A percentile compares a stretch with the other conserved stretches of the same genome.
phyloP scores from a whole-genome alignment of 352 stramenopile genomes.

The Phytopythium chamaehyphon region DNA sequence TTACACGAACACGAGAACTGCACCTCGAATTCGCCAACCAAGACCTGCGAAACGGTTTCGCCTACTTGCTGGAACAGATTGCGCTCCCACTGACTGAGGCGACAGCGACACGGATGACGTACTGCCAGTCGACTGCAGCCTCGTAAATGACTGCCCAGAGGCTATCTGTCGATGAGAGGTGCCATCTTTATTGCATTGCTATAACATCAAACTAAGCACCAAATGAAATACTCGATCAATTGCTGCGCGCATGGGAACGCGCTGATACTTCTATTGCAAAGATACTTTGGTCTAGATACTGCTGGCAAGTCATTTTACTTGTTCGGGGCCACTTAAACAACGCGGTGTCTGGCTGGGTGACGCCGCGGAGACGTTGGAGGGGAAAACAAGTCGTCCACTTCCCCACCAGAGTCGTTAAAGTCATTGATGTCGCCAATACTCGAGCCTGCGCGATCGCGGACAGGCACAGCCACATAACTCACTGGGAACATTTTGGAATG shows the following conservation, averaged over 20 bases:
- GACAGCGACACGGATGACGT: neutral
- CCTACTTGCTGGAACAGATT: conserved; percentile 62
- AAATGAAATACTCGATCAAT: too few species aligned
- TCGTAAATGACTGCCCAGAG: neutral
- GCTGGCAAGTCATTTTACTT: too few species aligned
- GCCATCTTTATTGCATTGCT: too few species aligned
- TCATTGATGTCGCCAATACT: conserved; percentile 16
- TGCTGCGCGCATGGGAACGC: too few species aligned
- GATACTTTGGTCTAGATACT: too few species aligned
- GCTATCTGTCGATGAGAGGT: too few species aligned
- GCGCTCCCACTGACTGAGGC: conserved; percentile 41
- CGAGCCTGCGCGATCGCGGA: conserved; percentile 16
- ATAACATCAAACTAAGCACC: too few species aligned
- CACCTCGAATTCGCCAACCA: conserved; percentile 69
- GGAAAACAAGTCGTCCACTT: conserved; percentile 20
- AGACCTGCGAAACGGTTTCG: conserved; percentile 62
- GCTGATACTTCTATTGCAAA: too few species aligned
- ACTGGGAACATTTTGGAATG: conserved; percentile 8
- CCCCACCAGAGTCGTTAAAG: conserved; percentile 16
- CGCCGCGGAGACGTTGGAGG: conserved; percentile 21
- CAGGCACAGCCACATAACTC: conserved; percentile 2
- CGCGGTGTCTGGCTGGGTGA: conserved; percentile 11
- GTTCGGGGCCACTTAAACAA: neutral
- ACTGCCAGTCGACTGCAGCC: neutral
- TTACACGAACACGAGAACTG: conserved; percentile 56